These are phyloP conservation scores for Aphanomyces invadans DNA, from an alignment of 352 stramenopile species.

Conservation along the genomic window DNA sequence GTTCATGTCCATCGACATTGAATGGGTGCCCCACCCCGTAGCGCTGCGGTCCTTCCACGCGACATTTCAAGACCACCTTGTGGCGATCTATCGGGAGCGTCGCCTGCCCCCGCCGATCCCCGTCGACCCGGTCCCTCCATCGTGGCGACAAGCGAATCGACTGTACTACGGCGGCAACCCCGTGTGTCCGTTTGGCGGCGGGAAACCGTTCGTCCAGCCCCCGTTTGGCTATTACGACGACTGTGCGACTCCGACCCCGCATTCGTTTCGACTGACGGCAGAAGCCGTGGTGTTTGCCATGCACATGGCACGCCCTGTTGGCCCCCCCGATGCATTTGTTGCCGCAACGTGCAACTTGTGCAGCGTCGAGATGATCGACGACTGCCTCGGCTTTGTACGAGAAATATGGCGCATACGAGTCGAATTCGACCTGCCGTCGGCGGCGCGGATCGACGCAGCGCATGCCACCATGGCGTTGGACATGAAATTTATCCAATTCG, in stretches of 20 bases:
- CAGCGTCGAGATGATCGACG: neutral
- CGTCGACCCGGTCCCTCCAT: neutral
- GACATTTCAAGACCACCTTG: neutral
- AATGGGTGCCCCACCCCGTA: neutral
- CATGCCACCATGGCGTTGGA: neutral
- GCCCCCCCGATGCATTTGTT: too few relatives aligned
- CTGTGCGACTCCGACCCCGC: neutral
- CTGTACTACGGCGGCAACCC: constrained; percentile 15
- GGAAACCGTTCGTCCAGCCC: neutral
- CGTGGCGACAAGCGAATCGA: neutral
- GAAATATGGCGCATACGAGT: neutral
- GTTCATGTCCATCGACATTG: constrained; percentile 14
- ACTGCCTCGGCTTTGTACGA: neutral
- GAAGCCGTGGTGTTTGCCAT: neutral
- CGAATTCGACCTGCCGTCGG: neutral
- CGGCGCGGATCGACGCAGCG: neutral
- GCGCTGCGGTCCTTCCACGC: neutral
- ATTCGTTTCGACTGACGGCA: neutral
- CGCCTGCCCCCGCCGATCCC: neutral
- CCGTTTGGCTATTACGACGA: constrained; percentile 22
- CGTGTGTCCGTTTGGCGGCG: neutral
- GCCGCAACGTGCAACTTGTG: neutral
- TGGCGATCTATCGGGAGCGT: neutral
- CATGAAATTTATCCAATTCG: neutral
- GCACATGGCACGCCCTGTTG: neutral